A percentile compares a stretch with the other conserved stretches of the same genome.
phyloP scores from a whole-genome alignment of 805 yeast species.

The Kuraishia ogatae region DNA sequence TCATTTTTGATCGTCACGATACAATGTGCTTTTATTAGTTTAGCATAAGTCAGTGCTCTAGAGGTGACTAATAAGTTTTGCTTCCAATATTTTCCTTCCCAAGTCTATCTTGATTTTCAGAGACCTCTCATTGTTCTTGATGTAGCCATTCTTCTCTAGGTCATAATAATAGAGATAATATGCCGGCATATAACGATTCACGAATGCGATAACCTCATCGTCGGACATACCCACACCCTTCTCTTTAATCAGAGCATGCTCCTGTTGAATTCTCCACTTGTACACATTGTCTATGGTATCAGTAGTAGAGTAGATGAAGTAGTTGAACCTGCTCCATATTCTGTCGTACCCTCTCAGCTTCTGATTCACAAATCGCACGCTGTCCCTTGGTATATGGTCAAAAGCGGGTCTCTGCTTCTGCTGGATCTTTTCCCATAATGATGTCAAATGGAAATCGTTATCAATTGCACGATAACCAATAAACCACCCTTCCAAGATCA shows the following conservation, averaged over 20 bases:
- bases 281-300: constrained; percentile 53
- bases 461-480: constrained; percentile 54
- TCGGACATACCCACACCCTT: constrained; percentile 80
- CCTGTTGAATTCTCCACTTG: constrained; percentile 75
- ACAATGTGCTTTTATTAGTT: neutral
- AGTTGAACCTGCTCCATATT: constrained; percentile 51
- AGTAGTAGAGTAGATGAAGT: constrained; percentile 57
- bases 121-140: constrained; percentile 2
- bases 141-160: constrained; percentile 23
- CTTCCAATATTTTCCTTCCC: constrained; percentile 3
- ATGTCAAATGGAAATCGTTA: constrained; percentile 17
- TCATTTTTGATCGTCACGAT: too few relatives aligned
- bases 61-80: neutral
- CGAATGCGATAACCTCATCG: constrained; percentile 54
- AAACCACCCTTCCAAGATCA: constrained; percentile 93
- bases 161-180: constrained; percentile 59
- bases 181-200: constrained; percentile 81
- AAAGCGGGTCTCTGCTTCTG: constrained; percentile 9
- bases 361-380: constrained; percentile 38
- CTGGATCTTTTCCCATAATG: constrained; percentile 18
- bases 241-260: constrained; percentile 42
- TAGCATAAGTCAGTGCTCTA: neutral
- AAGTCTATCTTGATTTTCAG: constrained; percentile 8
- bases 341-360: constrained; percentile 39
- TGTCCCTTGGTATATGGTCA: constrained; percentile 8